Base-by-base conservation (phyloP, 2,329 filamentous ascomycete genomes). In the Pyrenophora tritici-repentis region DNA sequence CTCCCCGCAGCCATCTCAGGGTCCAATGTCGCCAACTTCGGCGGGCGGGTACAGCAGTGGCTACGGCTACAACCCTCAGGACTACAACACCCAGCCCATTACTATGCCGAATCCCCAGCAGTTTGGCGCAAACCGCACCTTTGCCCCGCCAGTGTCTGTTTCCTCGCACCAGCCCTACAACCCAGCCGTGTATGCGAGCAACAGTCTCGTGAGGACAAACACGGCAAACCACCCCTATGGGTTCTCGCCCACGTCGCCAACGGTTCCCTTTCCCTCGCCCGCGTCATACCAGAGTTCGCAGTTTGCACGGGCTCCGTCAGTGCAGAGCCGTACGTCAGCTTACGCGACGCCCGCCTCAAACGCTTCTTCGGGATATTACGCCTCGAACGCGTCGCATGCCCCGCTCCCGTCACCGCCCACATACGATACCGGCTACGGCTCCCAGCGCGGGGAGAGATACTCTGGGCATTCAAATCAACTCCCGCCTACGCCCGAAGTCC, bases 101-200 rank as follows among this genome's bases (percentile, higher is more conserved):
- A 56, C 67, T 10, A 62, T 70, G 52, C 71, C 73, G 7, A 93
- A 92, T 66, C 89, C 90, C 1, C 83, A 88, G 68, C 78, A 80
- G 32, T 93, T 81, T 50, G 70, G 69, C 43, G 59, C 73, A 18
- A 71, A 68, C 46, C 60, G 71, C 42, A 66, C 71, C 6, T 75
- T 70, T 45, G 67, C 71, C 42, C 62, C 67, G 24, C 38, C 56
- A 26, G 51, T 63, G 3, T 51, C 56, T n/a, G 50, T 62, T 2
- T 45, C 58, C 4, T 54, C 55, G 1, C 75, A 73, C 54, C 68
- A 72, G 58, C 72, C 74, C 16, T 78, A 78, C 65, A 77, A 77
- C 51, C 76, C 76, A n/a, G 75, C 76, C 18, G 72, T 73, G 10
- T 78, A 78, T 55, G 71, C 73, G 24, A 72, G 73, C 42, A 70